Base-by-base conservation (phyloP, 495 filamentous ascomycete genomes). In the Talaromyces wortmannii region DNA sequence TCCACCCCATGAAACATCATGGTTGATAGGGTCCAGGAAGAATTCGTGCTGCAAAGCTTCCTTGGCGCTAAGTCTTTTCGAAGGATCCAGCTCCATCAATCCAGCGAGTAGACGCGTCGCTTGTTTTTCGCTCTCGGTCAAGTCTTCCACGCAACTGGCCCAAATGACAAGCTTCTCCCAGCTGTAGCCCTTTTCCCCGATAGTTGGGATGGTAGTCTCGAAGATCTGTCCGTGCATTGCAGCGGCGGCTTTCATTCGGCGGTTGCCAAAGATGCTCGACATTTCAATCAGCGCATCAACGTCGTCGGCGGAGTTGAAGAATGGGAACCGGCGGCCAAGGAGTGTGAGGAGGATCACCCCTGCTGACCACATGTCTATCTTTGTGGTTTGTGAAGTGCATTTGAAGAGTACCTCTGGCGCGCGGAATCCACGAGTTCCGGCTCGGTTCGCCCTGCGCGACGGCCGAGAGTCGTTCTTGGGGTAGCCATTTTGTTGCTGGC, bases 221-320 rank as follows among this genome's bases (percentile, higher is more conserved):
- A 97, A 91, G 15, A 95, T 79, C 53, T 85, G 80, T 0, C 92
- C 94, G 61, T 98, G 94, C 56, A 96, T 75, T 30, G 84, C 76
- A 0, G 90, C 90, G n/a, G 84, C 86, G 12, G 78, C 64, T 58
- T 85, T 87, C 94, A 98, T 97, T 45, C 83, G 79, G 59, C 77
- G 79, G 13, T 77, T 79, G n/a, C 94, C 94, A 67, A 97, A 96
- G 46, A 97, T 95, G 52, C 90, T 94, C 15, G 92, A 87, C 59
- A 98, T 94, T 67, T 98, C 94, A 54, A 98, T 90, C 80, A 96
- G 87, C 30, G 95, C 94, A 62, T 98, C 94, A 49, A 98, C 83
- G 59, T 98, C 94, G 65, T 98, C 94, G 11, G 90, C 86, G 40
- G 88, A 92, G 72, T 98, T 96, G 78, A 98, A 98, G 74, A 98